Base-by-base conservation (phyloP, 2,329 filamentous ascomycete genomes). In the Dactylellina haptotyla region DNA sequence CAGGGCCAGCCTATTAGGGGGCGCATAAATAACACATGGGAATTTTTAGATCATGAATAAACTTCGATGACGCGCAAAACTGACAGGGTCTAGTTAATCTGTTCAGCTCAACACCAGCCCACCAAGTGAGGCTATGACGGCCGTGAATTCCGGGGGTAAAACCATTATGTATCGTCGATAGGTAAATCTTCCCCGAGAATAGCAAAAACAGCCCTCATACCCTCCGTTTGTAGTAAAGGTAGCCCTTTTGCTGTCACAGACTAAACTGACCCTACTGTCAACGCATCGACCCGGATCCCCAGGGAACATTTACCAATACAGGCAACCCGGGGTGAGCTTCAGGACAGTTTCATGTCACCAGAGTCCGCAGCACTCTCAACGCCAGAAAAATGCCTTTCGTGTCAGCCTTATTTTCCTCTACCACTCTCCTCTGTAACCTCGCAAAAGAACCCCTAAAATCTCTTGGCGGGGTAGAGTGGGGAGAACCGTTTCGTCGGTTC, bases 391-490 rank as follows among this genome's bases (percentile, higher is more conserved):
- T 50, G 67, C 67, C 67, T 72, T 53, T 72, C 59, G 58, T 65
- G 67, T 72, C 59, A 65, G 67, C 67, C 67, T 72, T 72, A 72
- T 23, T 20, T 26, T 48, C 50, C 51, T 28, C 51, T 71, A 57
- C 66, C 28, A 71, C 66, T 23, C 66, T 64, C 41, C 50, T 71
- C 51, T 71, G 66, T 26, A 58, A 71, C 66, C 66, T 58, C 32
- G 46, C n/a, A 26, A 54, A 48, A 5, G 2, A 2, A 28, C 20
- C 45, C 45, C 16, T 43, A 10, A 20, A 48, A 66, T n/a, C 41
- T n/a, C 37, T 56, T 69, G 45, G 64, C 64, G 46, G 56, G 56
- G 46, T 46, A 34, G 39, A 6, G 51, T 20, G 56, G 65, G 34
- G 56, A 56, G 45, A 58, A 67, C 45, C 32, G 39, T 67, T 56